phyloP scores from a whole-genome alignment of 2,329 filamentous ascomycete species.

The Curvularia sp. region DNA sequence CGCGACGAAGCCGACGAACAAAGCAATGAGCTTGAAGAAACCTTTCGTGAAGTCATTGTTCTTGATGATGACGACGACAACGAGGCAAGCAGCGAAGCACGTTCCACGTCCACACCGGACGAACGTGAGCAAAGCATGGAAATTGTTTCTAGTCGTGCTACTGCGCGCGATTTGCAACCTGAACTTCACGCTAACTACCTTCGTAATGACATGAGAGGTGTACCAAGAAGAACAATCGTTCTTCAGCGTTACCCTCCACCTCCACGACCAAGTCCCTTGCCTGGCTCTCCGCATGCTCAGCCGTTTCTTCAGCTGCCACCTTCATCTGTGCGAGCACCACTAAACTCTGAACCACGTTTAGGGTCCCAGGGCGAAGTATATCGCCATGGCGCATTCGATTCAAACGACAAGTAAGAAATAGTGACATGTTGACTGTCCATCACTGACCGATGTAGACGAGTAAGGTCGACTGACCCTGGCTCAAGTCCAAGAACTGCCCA shows the following conservation, averaged over 20 bases:
- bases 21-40: slow-evolving; percentile 64
- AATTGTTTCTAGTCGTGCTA: slow-evolving; percentile 43
- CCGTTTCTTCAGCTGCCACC: slow-evolving; percentile 14
- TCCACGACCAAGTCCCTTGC: slow-evolving; percentile 10
- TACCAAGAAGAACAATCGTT: slow-evolving; percentile 36
- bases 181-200: slow-evolving; percentile 28
- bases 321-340: slow-evolving; percentile 11
- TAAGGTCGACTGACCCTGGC: slow-evolving; percentile 19
- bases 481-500: slow-evolving; percentile 20
- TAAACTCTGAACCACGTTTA: slow-evolving; percentile 8
- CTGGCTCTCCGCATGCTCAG: slow-evolving; percentile 19
- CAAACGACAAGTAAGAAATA: slow-evolving; percentile 31
- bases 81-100: slow-evolving; percentile 54
- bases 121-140: slow-evolving; percentile 44
- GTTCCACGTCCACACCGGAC: slow-evolving; percentile 32
- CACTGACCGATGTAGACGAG: slow-evolving; percentile 30
- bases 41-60: slow-evolving; percentile 69
- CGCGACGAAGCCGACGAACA: slow-evolving; percentile 63
- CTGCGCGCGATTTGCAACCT: slow-evolving; percentile 43
- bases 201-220: slow-evolving; percentile 26
- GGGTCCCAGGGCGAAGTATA: slow-evolving; percentile 14
- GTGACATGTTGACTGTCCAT: background rate
- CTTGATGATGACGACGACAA: slow-evolving; percentile 70
- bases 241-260: slow-evolving; percentile 26
- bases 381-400: slow-evolving; percentile 19